A percentile compares a stretch with the other conserved stretches of the same genome.
phyloP scores from a whole-genome alignment of 1,139 yeast genomes.

The Lodderomyces metapsilosis region DNA sequence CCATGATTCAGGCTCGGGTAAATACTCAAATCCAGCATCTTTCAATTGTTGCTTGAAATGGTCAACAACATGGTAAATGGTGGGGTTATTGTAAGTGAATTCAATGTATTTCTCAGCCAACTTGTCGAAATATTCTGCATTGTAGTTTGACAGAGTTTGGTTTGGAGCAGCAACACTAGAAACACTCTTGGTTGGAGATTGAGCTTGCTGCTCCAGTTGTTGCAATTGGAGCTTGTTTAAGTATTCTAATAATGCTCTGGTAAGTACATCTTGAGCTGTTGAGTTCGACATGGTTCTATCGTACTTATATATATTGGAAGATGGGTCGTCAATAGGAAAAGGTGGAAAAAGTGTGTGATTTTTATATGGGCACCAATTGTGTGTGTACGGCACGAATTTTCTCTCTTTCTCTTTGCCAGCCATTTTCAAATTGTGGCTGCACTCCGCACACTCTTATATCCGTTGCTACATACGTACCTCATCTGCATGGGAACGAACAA shows the following conservation, averaged over 20 bases:
- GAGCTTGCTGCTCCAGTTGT: not conserved
- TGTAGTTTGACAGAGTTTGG: slow-evolving; percentile 12
- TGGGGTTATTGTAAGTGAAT: slow-evolving; percentile 41
- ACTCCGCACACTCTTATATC: no score
- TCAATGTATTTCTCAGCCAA: slow-evolving; percentile 36
- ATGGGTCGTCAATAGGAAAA: no score
- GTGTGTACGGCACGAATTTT: no score
- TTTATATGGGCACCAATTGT: no score
- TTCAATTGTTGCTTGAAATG: slow-evolving; percentile 26
- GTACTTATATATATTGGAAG: not conserved
- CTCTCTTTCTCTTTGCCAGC: no score
- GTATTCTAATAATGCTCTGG: slow-evolving; percentile 8
- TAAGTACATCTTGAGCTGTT: slow-evolving; percentile 9
- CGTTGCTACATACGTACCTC: no score
- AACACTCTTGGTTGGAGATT: not conserved
- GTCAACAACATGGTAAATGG: slow-evolving; percentile 40
- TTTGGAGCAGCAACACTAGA: no score
- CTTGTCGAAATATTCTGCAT: slow-evolving; percentile 26
- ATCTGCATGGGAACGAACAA: no score
- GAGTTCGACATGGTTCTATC: not conserved
- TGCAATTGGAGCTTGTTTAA: slow-evolving; percentile 7
- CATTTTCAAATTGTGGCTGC: no score
- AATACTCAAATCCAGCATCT: slow-evolving; percentile 29
- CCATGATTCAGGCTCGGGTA: slow-evolving; percentile 28
- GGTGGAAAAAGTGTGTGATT: no score